Evolutionary conservation across 2,329 filamentous ascomycete species (phyloP), one percentile per base, ranked within the genome.

Genomic region (Botrytis aclada): DNA sequence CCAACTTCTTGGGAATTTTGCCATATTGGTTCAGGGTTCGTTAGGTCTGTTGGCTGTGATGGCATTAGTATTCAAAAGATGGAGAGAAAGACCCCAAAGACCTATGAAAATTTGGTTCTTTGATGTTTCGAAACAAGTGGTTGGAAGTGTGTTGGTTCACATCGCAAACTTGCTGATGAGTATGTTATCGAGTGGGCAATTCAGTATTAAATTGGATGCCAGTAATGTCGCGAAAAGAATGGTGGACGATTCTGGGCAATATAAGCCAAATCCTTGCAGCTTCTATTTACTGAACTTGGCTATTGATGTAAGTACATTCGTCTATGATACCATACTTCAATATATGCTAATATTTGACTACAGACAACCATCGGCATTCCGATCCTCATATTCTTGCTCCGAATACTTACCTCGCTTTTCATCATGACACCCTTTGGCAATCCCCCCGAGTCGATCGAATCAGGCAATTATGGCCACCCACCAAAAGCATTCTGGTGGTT

Each of bases 31-130:
- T 9, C 96, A 99, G 84, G 92, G 89, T 61, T 93, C 94, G 1
- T 88, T 99, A 29, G 96, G 96, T 29, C 89, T 87, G 29, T 85
- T 98, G 72, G 96, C 96, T 14, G 84, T 98, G 70, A 85, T 95
- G 71, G 93, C 94, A 1, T 87, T 99, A 66, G 95, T 98, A 12
- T 97, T 90, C 85, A 99, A 99, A 85, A 88, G 96, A 77, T 97
- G 92, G 90, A 89, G 93, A 76, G 96, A 99, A 83, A 88, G 93
- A 73, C 95, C 96, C 1, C 95, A 98, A 81, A 88, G 96, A 72
- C 95, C 95, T 1, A 81, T 98, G 80, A 97, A 97, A 86, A 94
- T 99, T 77, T 99, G 96, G 95, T 95, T 93, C 82, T 99, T 98
- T 82, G 96, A 99, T 81, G 96, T 91, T 37, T 97, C 94, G 45